Percentiles rank a stretch among this genome's conserved stretches.
Conservation (phyloP, 306 rosid genomes). For the Trifolium pratense region DNA sequence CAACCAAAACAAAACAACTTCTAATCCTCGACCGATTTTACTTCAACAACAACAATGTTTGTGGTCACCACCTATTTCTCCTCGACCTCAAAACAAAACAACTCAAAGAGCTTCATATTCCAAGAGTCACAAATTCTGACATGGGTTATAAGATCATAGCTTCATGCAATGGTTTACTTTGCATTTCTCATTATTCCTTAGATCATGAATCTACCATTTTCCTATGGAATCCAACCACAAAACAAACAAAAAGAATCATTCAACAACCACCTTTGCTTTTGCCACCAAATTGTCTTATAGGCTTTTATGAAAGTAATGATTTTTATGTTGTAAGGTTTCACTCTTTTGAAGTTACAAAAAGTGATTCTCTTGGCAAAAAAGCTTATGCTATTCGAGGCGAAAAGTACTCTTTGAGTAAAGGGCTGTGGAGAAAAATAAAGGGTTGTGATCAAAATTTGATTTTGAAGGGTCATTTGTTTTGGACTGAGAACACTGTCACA, state of each 20-base stretch:
- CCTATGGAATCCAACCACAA: constrained; percentile 43
- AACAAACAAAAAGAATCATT: constrained; percentile 30
- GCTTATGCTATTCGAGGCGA: constrained; percentile 20
- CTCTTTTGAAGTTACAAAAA: constrained; percentile 15
- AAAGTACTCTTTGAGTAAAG: constrained; percentile 15
- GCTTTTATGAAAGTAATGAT: constrained; percentile 24
- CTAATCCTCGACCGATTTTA: constrained; percentile 39
- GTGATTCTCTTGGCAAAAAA: constrained; percentile 3
- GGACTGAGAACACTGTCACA: constrained; percentile 43
- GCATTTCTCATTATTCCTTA: constrained; percentile 36
- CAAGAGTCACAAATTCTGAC: constrained; percentile 39
- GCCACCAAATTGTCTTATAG: constrained; percentile 49
- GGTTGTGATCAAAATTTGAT: constrained; percentile 8
- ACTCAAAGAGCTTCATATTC: constrained; percentile 30
- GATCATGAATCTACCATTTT: constrained; percentile 33
- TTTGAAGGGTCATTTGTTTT: constrained; percentile 39
- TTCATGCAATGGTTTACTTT: constrained; percentile 45
- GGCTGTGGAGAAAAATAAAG: constrained; percentile 42
- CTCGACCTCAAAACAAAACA: constrained; percentile 24
- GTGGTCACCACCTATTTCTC: constrained; percentile 28
- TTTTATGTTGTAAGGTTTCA: constrained; percentile 40
- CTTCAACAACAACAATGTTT: constrained; percentile 12
- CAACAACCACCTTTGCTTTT: constrained; percentile 26
- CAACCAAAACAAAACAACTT: constrained; percentile 7
- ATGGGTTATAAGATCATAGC: constrained; percentile 44